Percentiles rank a stretch among this genome's conserved stretches.
Conservation (phyloP, 164 flowering plant genomes). For the Aristolochia fimbriata region DNA sequence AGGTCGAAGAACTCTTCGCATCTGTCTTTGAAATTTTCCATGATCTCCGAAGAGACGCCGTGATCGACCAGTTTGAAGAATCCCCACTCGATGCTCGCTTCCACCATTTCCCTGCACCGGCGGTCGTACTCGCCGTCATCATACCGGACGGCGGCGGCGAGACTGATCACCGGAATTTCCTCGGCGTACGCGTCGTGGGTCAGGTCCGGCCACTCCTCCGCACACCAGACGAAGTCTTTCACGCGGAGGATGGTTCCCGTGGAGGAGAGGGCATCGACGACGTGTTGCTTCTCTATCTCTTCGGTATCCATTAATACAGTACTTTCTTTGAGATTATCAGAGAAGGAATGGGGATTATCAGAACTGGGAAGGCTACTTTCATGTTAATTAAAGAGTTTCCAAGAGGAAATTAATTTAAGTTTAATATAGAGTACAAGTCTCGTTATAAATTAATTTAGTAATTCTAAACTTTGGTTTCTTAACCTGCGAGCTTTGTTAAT, state of each 20-base stretch:
- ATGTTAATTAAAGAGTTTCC: too few relatives aligned
- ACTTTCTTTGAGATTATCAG: neutral
- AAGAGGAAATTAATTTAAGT: too few relatives aligned
- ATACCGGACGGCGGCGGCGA: neutral
- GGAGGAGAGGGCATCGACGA: slow-evolving; percentile 23
- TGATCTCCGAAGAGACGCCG: slow-evolving; percentile 11
- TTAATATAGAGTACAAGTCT: too few relatives aligned
- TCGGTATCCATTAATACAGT: slow-evolving; percentile 7
- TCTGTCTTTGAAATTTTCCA: slow-evolving; percentile 8
- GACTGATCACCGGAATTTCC: slow-evolving; percentile 16
- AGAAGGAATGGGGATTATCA: too few relatives aligned
- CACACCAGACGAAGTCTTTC: slow-evolving; percentile 23
- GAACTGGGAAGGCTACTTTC: too few relatives aligned
- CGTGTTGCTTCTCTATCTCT: slow-evolving; percentile 10
- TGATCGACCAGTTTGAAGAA: slow-evolving; percentile 25
- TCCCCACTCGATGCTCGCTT: slow-evolving; percentile 21
- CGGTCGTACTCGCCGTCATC: slow-evolving; percentile 8
- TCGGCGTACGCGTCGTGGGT: slow-evolving; percentile 12
- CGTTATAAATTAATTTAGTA: too few relatives aligned
- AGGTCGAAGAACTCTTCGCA: slow-evolving; percentile 21
- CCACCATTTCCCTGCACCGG: slow-evolving; percentile 18
- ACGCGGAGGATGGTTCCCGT: slow-evolving; percentile 10
- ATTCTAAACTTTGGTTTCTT: too few relatives aligned
- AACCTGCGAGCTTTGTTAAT: too few relatives aligned
- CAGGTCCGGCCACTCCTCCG: slow-evolving; percentile 21